A percentile compares a stretch with the other conserved stretches of the same genome.
Evolutionary conservation across 768 basidiomycete genomes (phyloP).

Genomic region (Krasilnikovozyma curviuscula): DNA sequence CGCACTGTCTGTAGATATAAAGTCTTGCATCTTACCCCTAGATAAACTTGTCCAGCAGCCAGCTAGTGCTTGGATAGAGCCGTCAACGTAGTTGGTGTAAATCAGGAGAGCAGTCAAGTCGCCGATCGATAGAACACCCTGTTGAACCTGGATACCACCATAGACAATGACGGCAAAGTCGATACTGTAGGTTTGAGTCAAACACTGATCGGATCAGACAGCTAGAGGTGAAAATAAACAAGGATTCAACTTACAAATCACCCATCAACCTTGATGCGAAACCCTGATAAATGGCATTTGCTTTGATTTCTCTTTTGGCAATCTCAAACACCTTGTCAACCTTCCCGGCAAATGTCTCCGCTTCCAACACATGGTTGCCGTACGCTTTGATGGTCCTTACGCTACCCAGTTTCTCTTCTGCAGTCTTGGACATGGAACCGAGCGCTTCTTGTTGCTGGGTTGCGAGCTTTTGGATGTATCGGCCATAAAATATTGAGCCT

Average conservation of each 20-base stretch:
- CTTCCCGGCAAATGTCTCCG: constrained; percentile 3
- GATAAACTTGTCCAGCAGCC: constrained; percentile 9
- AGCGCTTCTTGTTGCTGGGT: constrained; percentile 5
- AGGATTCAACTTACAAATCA: neutral
- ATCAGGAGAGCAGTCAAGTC: constrained; percentile 8
- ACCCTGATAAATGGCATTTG: neutral
- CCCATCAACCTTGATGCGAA: neutral
- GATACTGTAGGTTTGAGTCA: neutral
- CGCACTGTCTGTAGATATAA: neutral
- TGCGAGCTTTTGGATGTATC: constrained; percentile 1
- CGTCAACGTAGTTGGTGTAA: constrained; percentile 9
- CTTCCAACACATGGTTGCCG: constrained; percentile 7
- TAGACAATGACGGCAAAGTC: neutral
- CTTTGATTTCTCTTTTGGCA: constrained; percentile 7
- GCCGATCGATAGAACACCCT: constrained; percentile 3
- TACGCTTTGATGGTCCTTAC: constrained; percentile 11
- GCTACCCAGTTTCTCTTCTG: constrained; percentile 10
- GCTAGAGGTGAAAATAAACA: neutral
- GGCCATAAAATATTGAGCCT: neutral
- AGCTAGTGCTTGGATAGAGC: constrained; percentile 4
- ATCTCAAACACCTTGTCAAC: constrained; percentile 11
- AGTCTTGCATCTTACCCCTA: neutral
- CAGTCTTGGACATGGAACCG: constrained; percentile 11
- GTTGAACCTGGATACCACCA: constrained; percentile 10
- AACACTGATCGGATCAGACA: neutral